These are phyloP conservation scores for Termitomyces sp. DNA, from an alignment of 768 basidiomycete genomes.

Conservation along the genomic window DNA sequence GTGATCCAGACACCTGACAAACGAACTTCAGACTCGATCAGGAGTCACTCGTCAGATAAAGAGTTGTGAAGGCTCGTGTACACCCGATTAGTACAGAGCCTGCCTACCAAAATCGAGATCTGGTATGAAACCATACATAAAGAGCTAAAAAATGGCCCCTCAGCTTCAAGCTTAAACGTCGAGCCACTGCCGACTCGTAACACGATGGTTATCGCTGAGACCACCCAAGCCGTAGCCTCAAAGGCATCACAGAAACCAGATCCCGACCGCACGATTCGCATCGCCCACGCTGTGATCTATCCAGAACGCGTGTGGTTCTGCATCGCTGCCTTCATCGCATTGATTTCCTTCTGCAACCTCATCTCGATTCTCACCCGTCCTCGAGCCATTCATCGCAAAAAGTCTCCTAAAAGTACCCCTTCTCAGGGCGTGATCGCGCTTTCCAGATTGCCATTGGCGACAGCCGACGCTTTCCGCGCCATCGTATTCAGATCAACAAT, in stretches of 20 bases:
- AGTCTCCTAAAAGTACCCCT: background rate
- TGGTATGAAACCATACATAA: background rate
- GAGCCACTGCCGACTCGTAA: background rate
- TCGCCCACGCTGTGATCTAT: slow-evolving; percentile 5
- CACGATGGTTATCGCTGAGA: background rate
- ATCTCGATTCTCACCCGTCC: background rate
- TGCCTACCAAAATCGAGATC: background rate
- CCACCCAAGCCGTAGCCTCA: background rate
- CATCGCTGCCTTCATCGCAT: slow-evolving; percentile 11
- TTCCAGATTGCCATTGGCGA: slow-evolving; percentile 10
- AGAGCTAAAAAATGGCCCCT: background rate
- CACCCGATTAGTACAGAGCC: background rate
- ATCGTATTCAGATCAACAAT: slow-evolving; percentile 18
- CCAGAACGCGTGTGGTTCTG: slow-evolving; percentile 16
- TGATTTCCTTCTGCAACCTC: slow-evolving; percentile 8
- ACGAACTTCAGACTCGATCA: background rate
- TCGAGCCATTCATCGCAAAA: background rate
- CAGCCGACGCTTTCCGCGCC: slow-evolving; percentile 11
- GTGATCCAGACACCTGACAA: background rate
- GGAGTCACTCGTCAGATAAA: background rate
- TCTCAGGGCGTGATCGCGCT: background rate
- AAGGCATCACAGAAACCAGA: slow-evolving; percentile 6
- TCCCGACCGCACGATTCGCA: slow-evolving; percentile 3
- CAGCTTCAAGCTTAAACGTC: no score
- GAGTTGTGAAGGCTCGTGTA: no score